Base-by-base conservation (phyloP, 495 filamentous ascomycete genomes). In the Lasiosphaeria ovina region DNA sequence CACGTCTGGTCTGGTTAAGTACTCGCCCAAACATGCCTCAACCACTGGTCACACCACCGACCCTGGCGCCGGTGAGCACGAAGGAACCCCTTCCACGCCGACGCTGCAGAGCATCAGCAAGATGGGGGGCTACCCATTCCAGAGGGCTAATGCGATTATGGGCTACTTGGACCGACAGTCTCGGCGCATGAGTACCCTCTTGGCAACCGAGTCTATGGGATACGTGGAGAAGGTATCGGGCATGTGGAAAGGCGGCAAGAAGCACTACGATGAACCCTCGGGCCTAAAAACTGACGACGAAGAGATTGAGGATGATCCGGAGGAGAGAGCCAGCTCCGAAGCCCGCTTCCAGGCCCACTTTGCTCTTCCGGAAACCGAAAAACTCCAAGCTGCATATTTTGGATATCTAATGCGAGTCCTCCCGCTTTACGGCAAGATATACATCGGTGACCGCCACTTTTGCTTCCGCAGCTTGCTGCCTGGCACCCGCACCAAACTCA, bases 211-310 rank as follows among this genome's bases (percentile, higher is more conserved):
- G 68, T 95, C 94, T 3, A 98, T 97, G 91, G 91, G 91, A 16
- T 98, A 98, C 70, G 86, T 97, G 35, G 93, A 96, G 66, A 97
- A 97, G 69, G 93, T 98, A 0, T 97, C 93, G 4, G 94, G 92
- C 42, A 98, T 98, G 90, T 95, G 94, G 89, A 87, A 91, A 58
- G 94, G 94, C 35, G 90, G 91, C 16, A 87, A 88, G 68, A 89
- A 86, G 66, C 94, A 98, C 72, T 98, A 97, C 65, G 83, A 87
- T 17, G 89, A 93, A 35, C 82, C 83, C 3, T 82, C 89, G 67
- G 89, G 85, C 42, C 75, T 90, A 32, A 75, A 85, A 45, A 77
- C 88, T 3, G 84, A 91, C 59, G 81, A 86, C 40, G 79, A 80
- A 35, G 82, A 83, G 14, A 64, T 68, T n/a, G 80, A 77, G 31